Percentiles rank a stretch among this genome's conserved stretches.
Evolutionary conservation across 805 yeast genomes (phyloP).

Genomic region (Tetrapisispora namnaoensis): DNA sequence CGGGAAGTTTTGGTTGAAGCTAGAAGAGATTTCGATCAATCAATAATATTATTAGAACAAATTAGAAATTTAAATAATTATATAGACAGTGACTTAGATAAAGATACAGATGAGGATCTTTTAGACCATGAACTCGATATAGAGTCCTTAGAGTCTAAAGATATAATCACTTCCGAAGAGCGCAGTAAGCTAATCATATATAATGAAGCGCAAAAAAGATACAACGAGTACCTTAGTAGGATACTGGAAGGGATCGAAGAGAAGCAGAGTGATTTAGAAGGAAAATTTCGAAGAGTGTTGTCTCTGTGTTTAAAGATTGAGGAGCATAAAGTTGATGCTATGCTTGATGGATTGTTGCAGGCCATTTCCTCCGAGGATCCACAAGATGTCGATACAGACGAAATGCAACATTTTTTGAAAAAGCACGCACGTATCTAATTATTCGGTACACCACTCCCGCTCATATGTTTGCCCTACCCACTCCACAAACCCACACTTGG

Average conservation of each 20-base stretch:
- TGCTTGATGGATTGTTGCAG: constrained; percentile 74
- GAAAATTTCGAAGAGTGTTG: constrained; percentile 79
- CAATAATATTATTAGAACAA: constrained; percentile 43
- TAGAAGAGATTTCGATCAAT: constrained; percentile 44
- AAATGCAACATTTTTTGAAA: constrained; percentile 37
- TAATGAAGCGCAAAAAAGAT: neutral
- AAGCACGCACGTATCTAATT: constrained; percentile 31
- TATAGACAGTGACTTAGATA: neutral
- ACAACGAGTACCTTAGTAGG: constrained; percentile 3
- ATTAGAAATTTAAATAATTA: constrained; percentile 38
- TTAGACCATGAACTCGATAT: neutral
- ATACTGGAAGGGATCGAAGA: constrained; percentile 3
- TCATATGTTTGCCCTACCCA: constrained; percentile 33
- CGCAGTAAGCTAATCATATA: neutral
- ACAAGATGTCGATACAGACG: constrained; percentile 50
- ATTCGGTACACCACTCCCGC: constrained; percentile 2
- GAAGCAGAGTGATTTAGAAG: constrained; percentile 45
- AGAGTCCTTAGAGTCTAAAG: neutral
- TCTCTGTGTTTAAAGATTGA: constrained; percentile 85
- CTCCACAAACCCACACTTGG: constrained; percentile 28
- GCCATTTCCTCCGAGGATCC: constrained; percentile 82
- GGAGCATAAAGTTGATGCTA: constrained; percentile 65
- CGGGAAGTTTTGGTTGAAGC: constrained; percentile 21
- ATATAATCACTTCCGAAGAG: neutral
- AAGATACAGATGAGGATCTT: neutral